Conservation (phyloP, 495 filamentous ascomycete species). For the Endocarpon pusillum region DNA sequence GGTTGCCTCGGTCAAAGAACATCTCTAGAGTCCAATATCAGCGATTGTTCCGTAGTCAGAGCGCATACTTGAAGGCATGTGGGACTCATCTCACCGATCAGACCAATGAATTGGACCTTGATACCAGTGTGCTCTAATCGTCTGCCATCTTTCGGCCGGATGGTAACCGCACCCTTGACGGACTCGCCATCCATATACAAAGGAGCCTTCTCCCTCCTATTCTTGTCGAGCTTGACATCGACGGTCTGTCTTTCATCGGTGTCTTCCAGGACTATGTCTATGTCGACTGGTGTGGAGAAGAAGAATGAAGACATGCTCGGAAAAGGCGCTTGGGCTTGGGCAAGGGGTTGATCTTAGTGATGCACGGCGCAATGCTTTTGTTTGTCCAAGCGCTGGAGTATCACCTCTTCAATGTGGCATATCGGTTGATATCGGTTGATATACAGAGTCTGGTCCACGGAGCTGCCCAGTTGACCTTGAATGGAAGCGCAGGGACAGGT, state of each 20-base stretch:
- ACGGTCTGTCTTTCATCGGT: constrained; percentile 85
- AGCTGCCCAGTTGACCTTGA: too few relatives aligned
- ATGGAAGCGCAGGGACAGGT: too few relatives aligned
- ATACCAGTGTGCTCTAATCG: constrained; percentile 95
- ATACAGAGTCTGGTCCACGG: too few relatives aligned
- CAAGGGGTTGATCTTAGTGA: not conserved
- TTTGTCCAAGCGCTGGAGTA: not conserved
- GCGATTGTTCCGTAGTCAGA: constrained; percentile 2
- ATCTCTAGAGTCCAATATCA: constrained; percentile 45
- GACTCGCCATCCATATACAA: constrained; percentile 97
- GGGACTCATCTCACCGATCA: constrained; percentile 50
- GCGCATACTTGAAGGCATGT: not conserved
- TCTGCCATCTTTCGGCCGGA: constrained; percentile 96
- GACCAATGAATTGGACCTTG: constrained; percentile 99
- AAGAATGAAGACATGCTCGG: constrained; percentile 75
- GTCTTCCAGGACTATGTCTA: constrained; percentile 94
- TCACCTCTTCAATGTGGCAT: not conserved
- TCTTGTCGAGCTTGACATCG: constrained; percentile 96
- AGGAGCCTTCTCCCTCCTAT: constrained; percentile 84
- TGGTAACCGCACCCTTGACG: constrained; percentile 85
- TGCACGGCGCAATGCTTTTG: not conserved
- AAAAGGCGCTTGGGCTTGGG: constrained; percentile 3
- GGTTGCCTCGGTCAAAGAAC: constrained; percentile 98
- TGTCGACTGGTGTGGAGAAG: constrained; percentile 95
- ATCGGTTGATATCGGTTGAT: not conserved